Percentiles rank a stretch among this genome's conserved stretches.
Evolutionary conservation across 1,284 basidiomycete genomes (phyloP).

Genomic region (Fomitopsis betulina): DNA sequence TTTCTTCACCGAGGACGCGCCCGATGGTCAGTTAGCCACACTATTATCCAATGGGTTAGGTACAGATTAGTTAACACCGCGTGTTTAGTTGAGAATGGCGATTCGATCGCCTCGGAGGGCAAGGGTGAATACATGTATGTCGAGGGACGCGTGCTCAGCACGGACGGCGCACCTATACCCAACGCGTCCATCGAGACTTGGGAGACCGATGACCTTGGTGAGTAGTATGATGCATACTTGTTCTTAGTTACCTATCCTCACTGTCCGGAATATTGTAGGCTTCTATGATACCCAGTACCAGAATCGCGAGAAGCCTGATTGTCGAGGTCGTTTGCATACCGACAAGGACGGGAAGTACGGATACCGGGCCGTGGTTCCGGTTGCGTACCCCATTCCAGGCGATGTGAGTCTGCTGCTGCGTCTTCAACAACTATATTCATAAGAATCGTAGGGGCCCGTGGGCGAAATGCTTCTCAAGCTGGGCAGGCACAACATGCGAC

Average conservation of each 20-base stretch:
- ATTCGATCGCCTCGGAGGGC: slow-evolving; percentile 62
- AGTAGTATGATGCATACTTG: no score
- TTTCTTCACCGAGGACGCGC: slow-evolving; percentile 80
- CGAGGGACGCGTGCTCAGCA: slow-evolving; percentile 63
- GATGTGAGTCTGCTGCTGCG: slow-evolving; percentile 41
- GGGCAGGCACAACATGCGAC: slow-evolving; percentile 73
- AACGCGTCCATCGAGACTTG: slow-evolving; percentile 76
- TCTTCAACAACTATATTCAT: neutral
- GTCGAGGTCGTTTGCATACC: slow-evolving; percentile 66
- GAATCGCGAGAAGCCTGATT: slow-evolving; percentile 61
- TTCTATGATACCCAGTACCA: slow-evolving; percentile 65
- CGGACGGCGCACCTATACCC: slow-evolving; percentile 63
- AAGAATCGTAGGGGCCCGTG: slow-evolving; percentile 56
- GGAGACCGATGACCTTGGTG: slow-evolving; percentile 78
- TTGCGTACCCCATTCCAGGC: slow-evolving; percentile 76
- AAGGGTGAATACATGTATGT: slow-evolving; percentile 83
- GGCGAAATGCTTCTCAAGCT: slow-evolving; percentile 56
- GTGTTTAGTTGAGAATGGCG: slow-evolving; percentile 35
- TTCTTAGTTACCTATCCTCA: neutral
- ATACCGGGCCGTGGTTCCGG: slow-evolving; percentile 76
- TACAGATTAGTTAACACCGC: neutral
- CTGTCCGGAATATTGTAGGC: slow-evolving; percentile 25
- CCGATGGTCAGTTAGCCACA: slow-evolving; percentile 46
- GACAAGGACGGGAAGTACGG: slow-evolving; percentile 63
- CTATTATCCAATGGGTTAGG: neutral